Evolutionary conservation across 2,329 filamentous ascomycete species (phyloP).

Genomic region (Aspergillus clavatus): DNA sequence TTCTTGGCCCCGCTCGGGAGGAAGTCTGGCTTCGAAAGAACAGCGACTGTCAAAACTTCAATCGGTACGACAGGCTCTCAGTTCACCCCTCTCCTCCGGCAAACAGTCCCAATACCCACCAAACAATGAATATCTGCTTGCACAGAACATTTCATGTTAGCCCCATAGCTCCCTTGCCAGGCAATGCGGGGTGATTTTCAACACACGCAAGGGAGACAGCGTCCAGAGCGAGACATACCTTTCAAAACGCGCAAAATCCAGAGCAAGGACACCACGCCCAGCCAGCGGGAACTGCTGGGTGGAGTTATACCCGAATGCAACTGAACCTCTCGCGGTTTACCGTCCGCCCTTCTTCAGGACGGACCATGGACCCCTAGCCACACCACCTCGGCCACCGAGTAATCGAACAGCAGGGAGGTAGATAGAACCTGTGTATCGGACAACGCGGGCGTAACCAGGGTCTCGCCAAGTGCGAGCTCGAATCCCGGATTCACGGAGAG

Average conservation of each 20-base stretch:
- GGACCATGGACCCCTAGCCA: conserved; percentile 48
- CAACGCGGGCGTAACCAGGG: conserved; percentile 14
- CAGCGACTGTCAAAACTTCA: conserved; percentile 2
- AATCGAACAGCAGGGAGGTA: conserved; percentile 19
- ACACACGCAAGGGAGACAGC: background rate
- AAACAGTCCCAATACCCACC: conserved; percentile 3
- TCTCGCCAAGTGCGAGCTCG: conserved; percentile 11
- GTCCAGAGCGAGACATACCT: background rate
- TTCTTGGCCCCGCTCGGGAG: too few relatives aligned
- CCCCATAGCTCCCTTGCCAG: background rate
- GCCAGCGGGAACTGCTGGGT: background rate
- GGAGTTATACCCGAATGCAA: background rate
- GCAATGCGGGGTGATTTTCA: background rate
- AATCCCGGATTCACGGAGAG: conserved; percentile 12
- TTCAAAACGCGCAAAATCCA: background rate
- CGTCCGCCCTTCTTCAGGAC: conserved; percentile 51
- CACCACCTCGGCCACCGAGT: conserved; percentile 32
- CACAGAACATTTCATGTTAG: background rate
- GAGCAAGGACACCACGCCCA: background rate
- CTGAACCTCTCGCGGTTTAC: conserved; percentile 33
- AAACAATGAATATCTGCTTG: conserved; percentile 2
- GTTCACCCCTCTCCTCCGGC: too few relatives aligned
- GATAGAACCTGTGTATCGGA: conserved; percentile 11
- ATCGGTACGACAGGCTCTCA: background rate
- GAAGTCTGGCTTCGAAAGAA: too few relatives aligned